These are phyloP conservation scores for Leccinum imitatum DNA, from an alignment of 768 basidiomycete species.

Conservation along the genomic window DNA sequence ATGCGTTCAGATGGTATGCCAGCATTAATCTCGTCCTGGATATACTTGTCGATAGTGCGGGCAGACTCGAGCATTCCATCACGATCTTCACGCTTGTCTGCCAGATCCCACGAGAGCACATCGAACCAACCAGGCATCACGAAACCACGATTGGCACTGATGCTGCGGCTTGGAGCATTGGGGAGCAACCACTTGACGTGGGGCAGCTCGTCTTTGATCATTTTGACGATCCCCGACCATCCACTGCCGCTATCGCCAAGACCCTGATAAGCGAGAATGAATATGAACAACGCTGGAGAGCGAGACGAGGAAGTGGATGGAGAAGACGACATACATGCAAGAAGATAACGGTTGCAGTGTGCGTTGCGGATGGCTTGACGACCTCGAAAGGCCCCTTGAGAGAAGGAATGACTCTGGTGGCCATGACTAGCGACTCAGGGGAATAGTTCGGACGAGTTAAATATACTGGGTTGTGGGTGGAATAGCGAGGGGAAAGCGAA, in stretches of 20 bases:
- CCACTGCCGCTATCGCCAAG: constrained; percentile 75
- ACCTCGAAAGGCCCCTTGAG: constrained; percentile 40
- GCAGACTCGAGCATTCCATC: constrained; percentile 61
- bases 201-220: constrained; percentile 56
- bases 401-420: constrained; percentile 21
- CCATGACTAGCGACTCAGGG: constrained; percentile 8
- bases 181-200: constrained; percentile 86
- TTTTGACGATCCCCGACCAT: constrained; percentile 74
- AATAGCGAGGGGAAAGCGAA: neutral
- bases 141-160: constrained; percentile 72
- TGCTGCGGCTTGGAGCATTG: constrained; percentile 40
- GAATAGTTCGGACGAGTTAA: neutral
- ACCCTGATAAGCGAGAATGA: constrained; percentile 44
- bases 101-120: constrained; percentile 61
- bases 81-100: constrained; percentile 58
- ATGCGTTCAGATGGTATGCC: constrained; percentile 71
- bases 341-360: constrained; percentile 88
- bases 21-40: constrained; percentile 70
- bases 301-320: neutral
- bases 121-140: constrained; percentile 87
- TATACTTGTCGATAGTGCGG: constrained; percentile 60
- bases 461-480: neutral
- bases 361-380: constrained; percentile 55
- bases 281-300: constrained; percentile 7
- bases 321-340: constrained; percentile 62